These are phyloP conservation scores for Penstemon barbatus DNA, from an alignment of 257 asterid species.

Conservation along the genomic window DNA sequence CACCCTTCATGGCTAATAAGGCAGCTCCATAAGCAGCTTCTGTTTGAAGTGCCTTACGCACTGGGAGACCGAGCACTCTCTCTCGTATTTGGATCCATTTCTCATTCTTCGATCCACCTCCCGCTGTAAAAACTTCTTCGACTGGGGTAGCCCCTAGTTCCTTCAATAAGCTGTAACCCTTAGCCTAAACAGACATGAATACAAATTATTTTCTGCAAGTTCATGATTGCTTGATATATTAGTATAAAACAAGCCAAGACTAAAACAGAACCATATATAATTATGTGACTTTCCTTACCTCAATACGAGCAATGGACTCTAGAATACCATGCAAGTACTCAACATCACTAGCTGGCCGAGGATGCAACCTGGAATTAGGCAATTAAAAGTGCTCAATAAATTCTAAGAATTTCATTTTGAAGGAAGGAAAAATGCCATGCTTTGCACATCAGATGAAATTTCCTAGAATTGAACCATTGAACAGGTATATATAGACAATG, in stretches of 20 bases:
- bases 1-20: conserved; percentile 72
- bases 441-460: no score
- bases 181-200: conserved; percentile 49
- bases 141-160: conserved; percentile 90
- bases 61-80: conserved; percentile 82
- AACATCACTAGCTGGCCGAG: conserved; percentile 77
- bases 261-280: not conserved
- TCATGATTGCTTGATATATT: not conserved
- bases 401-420: not conserved
- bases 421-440: no score
- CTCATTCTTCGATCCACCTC: conserved; percentile 83
- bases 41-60: conserved; percentile 64
- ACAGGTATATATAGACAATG: no score
- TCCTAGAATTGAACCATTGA: no score
- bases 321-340: conserved; percentile 83
- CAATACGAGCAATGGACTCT: conserved; percentile 91
- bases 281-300: conserved; percentile 43
- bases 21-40: conserved; percentile 99
- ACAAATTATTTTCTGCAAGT: not conserved
- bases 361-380: conserved; percentile 59
- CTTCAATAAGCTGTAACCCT: conserved; percentile 69
- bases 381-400: conserved; percentile 1
- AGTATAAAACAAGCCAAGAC: not conserved
- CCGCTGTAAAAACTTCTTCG: conserved; percentile 82
- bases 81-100: conserved; percentile 81